phyloP scores from a whole-genome alignment of 805 yeast genomes.

The Pichia scutulata region DNA sequence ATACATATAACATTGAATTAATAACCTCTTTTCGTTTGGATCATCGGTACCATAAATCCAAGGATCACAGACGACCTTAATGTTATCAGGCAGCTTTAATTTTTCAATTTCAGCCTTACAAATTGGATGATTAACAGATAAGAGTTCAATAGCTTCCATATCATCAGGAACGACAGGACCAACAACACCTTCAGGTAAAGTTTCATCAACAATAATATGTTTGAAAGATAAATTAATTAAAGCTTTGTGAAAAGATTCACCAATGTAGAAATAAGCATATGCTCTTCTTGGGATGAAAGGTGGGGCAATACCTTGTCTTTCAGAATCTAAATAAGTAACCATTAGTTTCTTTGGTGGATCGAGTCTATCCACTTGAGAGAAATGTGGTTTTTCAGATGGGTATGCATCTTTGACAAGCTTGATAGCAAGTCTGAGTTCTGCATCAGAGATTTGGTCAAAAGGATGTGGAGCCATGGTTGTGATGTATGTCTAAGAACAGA shows the following conservation, averaged over 20 bases:
- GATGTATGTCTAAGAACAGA: neutral
- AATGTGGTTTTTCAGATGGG: constrained; percentile 51
- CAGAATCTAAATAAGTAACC: constrained; percentile 60
- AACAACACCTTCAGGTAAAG: constrained; percentile 51
- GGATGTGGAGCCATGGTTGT: constrained; percentile 22
- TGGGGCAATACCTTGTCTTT: constrained; percentile 43
- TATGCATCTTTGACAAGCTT: constrained; percentile 53
- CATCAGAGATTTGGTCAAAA: constrained; percentile 37
- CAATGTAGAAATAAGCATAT: constrained; percentile 58
- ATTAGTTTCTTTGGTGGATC: constrained; percentile 78
- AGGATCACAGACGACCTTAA: constrained; percentile 56
- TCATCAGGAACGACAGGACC: constrained; percentile 72
- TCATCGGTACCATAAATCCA: constrained; percentile 84
- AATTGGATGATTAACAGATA: constrained; percentile 44
- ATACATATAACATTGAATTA: constrained; percentile 71
- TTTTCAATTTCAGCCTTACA: constrained; percentile 60
- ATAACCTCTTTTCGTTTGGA: constrained; percentile 48
- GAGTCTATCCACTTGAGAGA: constrained; percentile 55
- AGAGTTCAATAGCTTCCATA: constrained; percentile 44
- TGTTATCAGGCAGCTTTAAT: constrained; percentile 51
- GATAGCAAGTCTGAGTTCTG: constrained; percentile 49
- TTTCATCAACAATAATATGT: constrained; percentile 50
- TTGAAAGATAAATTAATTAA: constrained; percentile 58
- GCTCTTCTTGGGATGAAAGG: constrained; percentile 64
- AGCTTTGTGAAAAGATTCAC: constrained; percentile 55